A percentile compares a stretch with the other conserved stretches of the same genome.
phyloP scores from a whole-genome alignment of 1,284 basidiomycete species.

The Ustilago esculenta region DNA sequence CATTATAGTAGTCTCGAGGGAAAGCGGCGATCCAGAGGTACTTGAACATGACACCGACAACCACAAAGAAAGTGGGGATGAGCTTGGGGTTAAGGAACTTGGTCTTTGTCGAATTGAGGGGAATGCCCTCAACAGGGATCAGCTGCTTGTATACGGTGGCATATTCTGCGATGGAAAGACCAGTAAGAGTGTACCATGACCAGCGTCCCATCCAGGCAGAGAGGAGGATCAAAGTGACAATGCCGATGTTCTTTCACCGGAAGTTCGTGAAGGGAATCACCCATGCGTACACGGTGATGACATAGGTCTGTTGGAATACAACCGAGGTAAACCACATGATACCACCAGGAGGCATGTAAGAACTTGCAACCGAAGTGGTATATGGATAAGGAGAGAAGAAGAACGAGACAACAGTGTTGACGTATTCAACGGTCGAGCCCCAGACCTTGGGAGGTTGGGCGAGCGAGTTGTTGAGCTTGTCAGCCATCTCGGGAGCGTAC shows the following conservation, averaged over 20 bases:
- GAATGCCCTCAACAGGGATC: slow-evolving; percentile 34
- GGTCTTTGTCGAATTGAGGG: slow-evolving; percentile 32
- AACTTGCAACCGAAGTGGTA: slow-evolving; percentile 38
- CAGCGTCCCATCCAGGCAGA: slow-evolving; percentile 55
- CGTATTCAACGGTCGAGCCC: slow-evolving; percentile 42
- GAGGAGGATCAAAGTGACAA: slow-evolving; percentile 37
- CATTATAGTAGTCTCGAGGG: slow-evolving; percentile 37
- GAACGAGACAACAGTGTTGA: slow-evolving; percentile 47
- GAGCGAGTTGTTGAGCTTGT: slow-evolving; percentile 39
- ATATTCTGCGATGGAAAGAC: slow-evolving; percentile 53
- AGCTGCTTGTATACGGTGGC: slow-evolving; percentile 40
- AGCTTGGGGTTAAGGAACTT: slow-evolving; percentile 45
- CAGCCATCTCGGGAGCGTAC: slow-evolving; percentile 30
- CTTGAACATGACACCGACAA: slow-evolving; percentile 51
- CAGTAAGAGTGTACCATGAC: slow-evolving; percentile 59
- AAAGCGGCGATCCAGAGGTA: slow-evolving; percentile 48
- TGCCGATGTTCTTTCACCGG: slow-evolving; percentile 47
- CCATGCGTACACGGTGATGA: slow-evolving; percentile 50
- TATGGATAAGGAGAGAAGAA: slow-evolving; percentile 48
- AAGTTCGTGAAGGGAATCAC: slow-evolving; percentile 51
- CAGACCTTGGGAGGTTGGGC: slow-evolving; percentile 48
- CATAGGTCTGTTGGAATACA: slow-evolving; percentile 56
- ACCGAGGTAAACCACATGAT: slow-evolving; percentile 55
- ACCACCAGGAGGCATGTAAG: slow-evolving; percentile 45
- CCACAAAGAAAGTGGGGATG: slow-evolving; percentile 35